Base-by-base conservation (phyloP, 1,284 basidiomycete species). In the Ceratobasidium sp. region DNA sequence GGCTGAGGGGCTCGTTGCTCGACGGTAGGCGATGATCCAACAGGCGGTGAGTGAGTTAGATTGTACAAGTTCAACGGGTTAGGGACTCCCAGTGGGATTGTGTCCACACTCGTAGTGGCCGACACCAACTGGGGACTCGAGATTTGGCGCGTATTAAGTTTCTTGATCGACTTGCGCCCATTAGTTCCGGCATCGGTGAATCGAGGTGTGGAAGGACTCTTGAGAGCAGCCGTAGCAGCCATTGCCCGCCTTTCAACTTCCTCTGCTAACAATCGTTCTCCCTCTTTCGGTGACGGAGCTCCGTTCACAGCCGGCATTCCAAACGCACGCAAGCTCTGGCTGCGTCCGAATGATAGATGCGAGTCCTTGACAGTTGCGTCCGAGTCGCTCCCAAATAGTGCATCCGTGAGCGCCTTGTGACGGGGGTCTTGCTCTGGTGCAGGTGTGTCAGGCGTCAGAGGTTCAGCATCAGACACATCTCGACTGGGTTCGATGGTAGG, bases 91-190 rank as follows among this genome's bases (percentile, higher is more conserved):
- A 91, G 82, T 24, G 92, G 90, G 74, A 93, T 87, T 1, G 90
- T 88, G 78, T 92, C 90, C 29, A 93, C 88, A 77, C 89, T 92
- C 2, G 90, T 89, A 1, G 92, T 89, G 0, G 90, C 87, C 34
- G 90, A 92, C 3, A 94, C 84, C 16, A 93, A 84, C 24, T 84
- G 88, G 5, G 92, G 92, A 34, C 85, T 88, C 3, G 91, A 92
- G 75, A 94, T 94, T 80, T 92, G 88, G 76, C 86, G 87, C 24
- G 88, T 85, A 79, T 86, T 88, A 77, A 94, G 87, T 61, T 87
- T 87, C 81, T 87, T 91, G 74, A 49, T 69, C 22, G 76, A 59
- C 46, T 76, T 77, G 16, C 77, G 89, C 86, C 56, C 84, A 81
- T 39, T 86, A 80, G 74, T 58, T 39, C 24, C 68, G 27, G 54